Conservation (phyloP, 2,329 filamentous ascomycete species). For the Endocalyx cinctus region DNA sequence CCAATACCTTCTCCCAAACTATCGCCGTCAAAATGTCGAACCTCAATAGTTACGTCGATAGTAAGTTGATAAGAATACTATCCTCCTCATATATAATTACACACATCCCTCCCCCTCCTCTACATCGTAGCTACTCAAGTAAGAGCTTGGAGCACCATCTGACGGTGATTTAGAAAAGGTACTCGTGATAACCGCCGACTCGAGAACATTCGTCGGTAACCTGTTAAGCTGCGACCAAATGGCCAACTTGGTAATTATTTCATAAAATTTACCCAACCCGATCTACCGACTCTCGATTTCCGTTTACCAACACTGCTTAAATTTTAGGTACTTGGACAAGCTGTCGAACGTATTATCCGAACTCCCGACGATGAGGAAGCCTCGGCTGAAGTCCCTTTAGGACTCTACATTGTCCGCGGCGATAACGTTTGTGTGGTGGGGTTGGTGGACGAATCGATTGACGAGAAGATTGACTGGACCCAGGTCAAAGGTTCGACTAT, state of each 20-base stretch:
- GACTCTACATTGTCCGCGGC: constrained; percentile 86
- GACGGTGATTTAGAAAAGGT: constrained; percentile 68
- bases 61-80: too few relatives aligned
- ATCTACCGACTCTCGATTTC: not conserved
- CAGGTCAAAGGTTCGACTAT: constrained; percentile 83
- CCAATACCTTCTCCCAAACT: too few relatives aligned
- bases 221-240: constrained; percentile 84
- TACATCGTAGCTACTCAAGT: constrained; percentile 1
- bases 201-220: constrained; percentile 77
- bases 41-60: constrained; percentile 26
- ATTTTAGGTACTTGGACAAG: constrained; percentile 73
- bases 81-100: too few relatives aligned
- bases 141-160: constrained; percentile 22
- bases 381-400: constrained; percentile 75
- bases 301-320: constrained; percentile 1
- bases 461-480: constrained; percentile 87
- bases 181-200: constrained; percentile 86
- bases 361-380: constrained; percentile 77
- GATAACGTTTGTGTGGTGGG: constrained; percentile 93
- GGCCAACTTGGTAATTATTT: constrained; percentile 68
- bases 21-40: constrained; percentile 29
- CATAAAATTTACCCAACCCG: not conserved
- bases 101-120: not conserved
- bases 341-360: constrained; percentile 86
- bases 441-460: constrained; percentile 82